Evolutionary conservation across 2,329 filamentous ascomycete species (phyloP).

Genomic region (Colletotrichum tropicale): DNA sequence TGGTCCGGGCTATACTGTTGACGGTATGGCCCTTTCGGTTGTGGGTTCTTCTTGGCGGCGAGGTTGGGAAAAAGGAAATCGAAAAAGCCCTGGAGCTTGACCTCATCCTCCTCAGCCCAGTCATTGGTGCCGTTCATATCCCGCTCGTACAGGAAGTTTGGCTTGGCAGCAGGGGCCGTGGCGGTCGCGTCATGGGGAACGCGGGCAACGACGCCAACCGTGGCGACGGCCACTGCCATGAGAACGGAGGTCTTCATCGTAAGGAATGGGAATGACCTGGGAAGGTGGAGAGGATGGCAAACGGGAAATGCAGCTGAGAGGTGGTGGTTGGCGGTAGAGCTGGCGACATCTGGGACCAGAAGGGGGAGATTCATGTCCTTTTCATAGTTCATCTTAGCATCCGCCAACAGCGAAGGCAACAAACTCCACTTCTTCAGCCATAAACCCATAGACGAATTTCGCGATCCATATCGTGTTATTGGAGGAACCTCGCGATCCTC

Average conservation of each 20-base stretch:
- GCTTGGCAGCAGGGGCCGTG: background rate
- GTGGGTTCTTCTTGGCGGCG: too few relatives aligned
- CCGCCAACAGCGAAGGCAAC: background rate
- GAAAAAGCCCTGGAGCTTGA: too few relatives aligned
- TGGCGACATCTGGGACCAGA: background rate
- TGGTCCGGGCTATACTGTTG: too few relatives aligned
- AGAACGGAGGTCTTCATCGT: background rate
- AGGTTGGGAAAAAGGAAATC: too few relatives aligned
- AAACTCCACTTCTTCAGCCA: background rate
- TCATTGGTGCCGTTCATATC: background rate
- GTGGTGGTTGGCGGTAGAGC: background rate
- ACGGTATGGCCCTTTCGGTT: too few relatives aligned
- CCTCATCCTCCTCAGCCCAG: background rate
- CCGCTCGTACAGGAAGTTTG: background rate
- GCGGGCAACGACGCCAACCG: background rate
- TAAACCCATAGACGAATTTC: rapidly evolving
- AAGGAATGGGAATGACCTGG: background rate
- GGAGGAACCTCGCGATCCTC: background rate
- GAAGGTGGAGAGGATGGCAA: background rate
- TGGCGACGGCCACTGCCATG: background rate
- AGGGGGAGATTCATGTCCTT: rapidly evolving
- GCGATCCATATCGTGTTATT: background rate
- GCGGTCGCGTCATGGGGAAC: background rate
- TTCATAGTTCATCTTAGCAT: background rate
- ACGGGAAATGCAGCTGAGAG: background rate